Conservation (phyloP, 129 eudicot genomes). For the Saposhnikovia divaricata region DNA sequence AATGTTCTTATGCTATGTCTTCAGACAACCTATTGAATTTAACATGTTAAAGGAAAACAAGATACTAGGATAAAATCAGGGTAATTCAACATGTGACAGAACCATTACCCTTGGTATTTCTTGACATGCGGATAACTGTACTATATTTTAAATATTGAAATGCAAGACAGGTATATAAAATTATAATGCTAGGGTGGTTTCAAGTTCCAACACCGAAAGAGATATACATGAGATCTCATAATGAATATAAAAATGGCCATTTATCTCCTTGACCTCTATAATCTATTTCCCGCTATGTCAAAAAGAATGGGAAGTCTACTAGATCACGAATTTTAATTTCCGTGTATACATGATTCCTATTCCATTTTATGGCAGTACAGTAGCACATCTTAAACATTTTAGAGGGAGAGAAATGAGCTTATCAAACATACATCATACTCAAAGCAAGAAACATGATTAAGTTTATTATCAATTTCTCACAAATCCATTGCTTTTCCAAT, state of each 20-base stretch:
- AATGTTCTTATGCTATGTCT: background rate
- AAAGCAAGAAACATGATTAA: background rate
- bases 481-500: background rate
- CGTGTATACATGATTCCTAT: no score
- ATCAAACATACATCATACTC: background rate
- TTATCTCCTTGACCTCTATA: no score
- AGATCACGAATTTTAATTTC: no score
- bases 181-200: no score
- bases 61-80: background rate
- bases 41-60: background rate
- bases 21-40: background rate
- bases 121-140: background rate
- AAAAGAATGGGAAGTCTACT: no score
- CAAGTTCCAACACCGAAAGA: no score
- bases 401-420: background rate
- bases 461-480: background rate
- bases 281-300: no score
- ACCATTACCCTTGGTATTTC: background rate
- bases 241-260: no score
- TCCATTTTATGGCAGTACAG: no score
- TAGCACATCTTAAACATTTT: no score
- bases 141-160: background rate
- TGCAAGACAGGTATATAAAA: background rate
- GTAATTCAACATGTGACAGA: background rate
- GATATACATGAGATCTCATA: no score